phyloP scores from a whole-genome alignment of 345 rosid species.

The Eucalyptus coolabah region DNA sequence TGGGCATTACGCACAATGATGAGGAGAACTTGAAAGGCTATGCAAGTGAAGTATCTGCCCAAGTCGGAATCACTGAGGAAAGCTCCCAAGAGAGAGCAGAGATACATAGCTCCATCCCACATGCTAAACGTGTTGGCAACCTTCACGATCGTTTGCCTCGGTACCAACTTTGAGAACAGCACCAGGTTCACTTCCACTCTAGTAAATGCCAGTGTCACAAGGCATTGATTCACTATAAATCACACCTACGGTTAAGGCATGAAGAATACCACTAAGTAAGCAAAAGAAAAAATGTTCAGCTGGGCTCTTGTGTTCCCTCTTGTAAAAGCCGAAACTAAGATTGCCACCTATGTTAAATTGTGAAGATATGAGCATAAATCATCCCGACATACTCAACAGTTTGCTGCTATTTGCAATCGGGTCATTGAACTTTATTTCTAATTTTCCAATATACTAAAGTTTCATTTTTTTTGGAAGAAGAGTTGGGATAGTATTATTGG shows the following conservation, averaged over 20 bases:
- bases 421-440: too few relatives aligned
- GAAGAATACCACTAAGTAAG: neutral
- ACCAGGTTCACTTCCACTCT: neutral
- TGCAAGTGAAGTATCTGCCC: conserved; percentile 23
- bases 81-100: conserved; percentile 28
- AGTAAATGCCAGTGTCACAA: neutral
- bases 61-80: conserved; percentile 20
- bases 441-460: too few relatives aligned
- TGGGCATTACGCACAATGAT: too few relatives aligned
- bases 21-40: conserved; percentile 12
- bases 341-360: neutral
- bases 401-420: fast-evolving
- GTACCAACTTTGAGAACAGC: neutral
- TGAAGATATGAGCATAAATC: too few relatives aligned
- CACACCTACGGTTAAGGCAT: neutral
- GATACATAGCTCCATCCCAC: conserved; percentile 5
- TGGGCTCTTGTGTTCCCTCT: neutral
- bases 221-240: neutral
- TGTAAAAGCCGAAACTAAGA: neutral
- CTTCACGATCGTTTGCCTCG: neutral
- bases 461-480: too few relatives aligned
- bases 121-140: neutral
- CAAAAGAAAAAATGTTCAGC: neutral
- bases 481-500: too few relatives aligned
- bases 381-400: too few relatives aligned